Conservation (phyloP, 768 basidiomycete genomes). For the Tubosaeta sp. region DNA sequence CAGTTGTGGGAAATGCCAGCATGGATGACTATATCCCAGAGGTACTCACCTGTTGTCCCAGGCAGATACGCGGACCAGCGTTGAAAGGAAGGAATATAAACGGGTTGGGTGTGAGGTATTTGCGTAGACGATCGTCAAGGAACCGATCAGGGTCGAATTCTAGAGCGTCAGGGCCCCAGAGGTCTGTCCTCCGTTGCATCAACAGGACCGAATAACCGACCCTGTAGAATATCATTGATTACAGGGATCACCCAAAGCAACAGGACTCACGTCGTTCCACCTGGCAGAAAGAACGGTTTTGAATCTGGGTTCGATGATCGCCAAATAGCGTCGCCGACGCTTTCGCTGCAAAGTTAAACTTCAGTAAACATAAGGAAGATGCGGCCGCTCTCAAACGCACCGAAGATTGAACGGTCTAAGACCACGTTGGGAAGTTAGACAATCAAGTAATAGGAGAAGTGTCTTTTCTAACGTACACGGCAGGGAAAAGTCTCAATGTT, state of each 20-base stretch:
- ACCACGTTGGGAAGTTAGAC: background rate
- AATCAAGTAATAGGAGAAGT: background rate
- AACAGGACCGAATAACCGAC: constrained; percentile 25
- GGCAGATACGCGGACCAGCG: constrained; percentile 37
- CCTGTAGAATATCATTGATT: constrained; percentile 8
- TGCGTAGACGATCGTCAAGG: constrained; percentile 33
- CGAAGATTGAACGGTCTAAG: constrained; percentile 33
- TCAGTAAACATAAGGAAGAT: background rate
- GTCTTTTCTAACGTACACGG: constrained; percentile 24
- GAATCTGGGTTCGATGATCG: constrained; percentile 16
- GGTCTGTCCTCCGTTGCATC: constrained; percentile 35
- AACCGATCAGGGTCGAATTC: constrained; percentile 40
- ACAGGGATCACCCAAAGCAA: background rate
- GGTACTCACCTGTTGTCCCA: constrained; percentile 35
- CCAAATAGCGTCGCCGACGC: constrained; percentile 23
- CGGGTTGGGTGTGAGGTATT: constrained; percentile 36
- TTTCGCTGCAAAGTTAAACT: constrained; percentile 9
- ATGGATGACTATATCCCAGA: too few species aligned
- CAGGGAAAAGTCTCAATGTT: constrained; percentile 32
- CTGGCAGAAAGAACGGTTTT: constrained; percentile 31
- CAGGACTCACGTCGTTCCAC: constrained; percentile 15
- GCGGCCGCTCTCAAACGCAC: constrained; percentile 8
- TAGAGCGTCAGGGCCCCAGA: constrained; percentile 37
- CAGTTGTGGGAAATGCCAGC: background rate
- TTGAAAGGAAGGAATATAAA: constrained; percentile 43